phyloP scores from a whole-genome alignment of 2,329 filamentous ascomycete species.

The Mycosphaerelloides madeirae region DNA sequence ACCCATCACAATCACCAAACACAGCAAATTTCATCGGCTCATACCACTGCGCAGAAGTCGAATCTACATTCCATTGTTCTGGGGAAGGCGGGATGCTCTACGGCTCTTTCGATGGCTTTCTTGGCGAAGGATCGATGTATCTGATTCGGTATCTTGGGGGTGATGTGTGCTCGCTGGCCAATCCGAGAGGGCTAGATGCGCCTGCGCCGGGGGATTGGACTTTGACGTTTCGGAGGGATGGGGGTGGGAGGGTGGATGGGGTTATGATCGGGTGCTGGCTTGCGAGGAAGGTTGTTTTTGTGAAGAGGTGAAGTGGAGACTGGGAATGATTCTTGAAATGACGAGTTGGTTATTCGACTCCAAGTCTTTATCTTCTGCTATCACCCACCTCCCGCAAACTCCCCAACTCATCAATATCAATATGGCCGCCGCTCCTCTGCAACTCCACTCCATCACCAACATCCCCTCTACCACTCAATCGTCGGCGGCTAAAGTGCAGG shows the following conservation, averaged over 20 bases:
- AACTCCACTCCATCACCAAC: too few relatives aligned
- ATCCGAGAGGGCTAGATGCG: slow-evolving; percentile 40
- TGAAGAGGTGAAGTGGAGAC: too few relatives aligned
- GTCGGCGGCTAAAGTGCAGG: too few relatives aligned
- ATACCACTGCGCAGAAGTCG: slow-evolving; percentile 36
- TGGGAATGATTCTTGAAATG: too few relatives aligned
- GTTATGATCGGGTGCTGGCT: slow-evolving; percentile 41
- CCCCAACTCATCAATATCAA: too few relatives aligned
- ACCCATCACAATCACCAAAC: not conserved
- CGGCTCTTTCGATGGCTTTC: slow-evolving; percentile 40
- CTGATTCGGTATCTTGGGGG: slow-evolving; percentile 37
- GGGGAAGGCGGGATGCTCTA: slow-evolving; percentile 39
- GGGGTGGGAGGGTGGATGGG: slow-evolving; percentile 17
- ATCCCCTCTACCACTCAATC: too few relatives aligned
- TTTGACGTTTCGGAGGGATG: slow-evolving; percentile 31
- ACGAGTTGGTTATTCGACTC: too few relatives aligned
- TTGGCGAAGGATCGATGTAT: slow-evolving; percentile 37
- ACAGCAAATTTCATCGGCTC: slow-evolving; percentile 24
- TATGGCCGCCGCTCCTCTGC: too few relatives aligned
- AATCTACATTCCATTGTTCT: slow-evolving; percentile 35
- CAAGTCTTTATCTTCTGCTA: too few relatives aligned
- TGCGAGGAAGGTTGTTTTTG: slow-evolving; percentile 30
- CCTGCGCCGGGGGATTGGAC: slow-evolving; percentile 44
- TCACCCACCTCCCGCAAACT: too few relatives aligned
- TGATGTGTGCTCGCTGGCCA: slow-evolving; percentile 38